Evolutionary conservation across 2,329 filamentous ascomycete genomes (phyloP).

Genomic region (Nemania sp.): DNA sequence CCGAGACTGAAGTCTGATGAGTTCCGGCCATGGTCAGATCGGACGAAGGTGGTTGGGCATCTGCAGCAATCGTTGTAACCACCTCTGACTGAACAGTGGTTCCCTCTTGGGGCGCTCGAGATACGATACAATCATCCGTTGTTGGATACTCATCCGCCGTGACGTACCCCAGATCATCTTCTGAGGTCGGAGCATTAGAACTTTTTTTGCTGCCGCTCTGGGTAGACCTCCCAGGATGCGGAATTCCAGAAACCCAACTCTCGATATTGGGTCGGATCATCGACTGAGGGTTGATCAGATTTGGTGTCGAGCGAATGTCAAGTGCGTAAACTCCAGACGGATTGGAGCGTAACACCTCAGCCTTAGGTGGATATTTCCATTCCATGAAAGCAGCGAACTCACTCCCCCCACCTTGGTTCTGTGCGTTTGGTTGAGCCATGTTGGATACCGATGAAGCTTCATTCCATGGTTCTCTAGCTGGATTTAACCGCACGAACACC

Average conservation of each 20-base stretch:
- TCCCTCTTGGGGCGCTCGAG: no score
- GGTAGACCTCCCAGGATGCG: background rate
- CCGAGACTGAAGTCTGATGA: no score
- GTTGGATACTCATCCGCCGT: no score
- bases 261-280: conserved; percentile 7
- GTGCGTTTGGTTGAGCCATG: conserved; percentile 1
- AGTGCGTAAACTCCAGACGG: background rate
- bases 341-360: background rate
- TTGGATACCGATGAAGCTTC: conserved; percentile 3
- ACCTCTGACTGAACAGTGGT: no score
- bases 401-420: background rate
- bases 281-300: background rate
- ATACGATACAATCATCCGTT: no score
- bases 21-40: no score
- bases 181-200: no score
- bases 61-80: no score
- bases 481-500: conserved; percentile 19
- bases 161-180: no score
- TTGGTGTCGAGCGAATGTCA: background rate
- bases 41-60: no score
- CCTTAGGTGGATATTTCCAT: conserved; percentile 16
- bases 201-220: no score
- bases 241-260: conserved; percentile 17
- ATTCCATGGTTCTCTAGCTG: conserved; percentile 13
- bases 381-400: conserved; percentile 18